Base-by-base conservation (phyloP, 192 early-diverging fungal genomes). In the Allomyces macrogynus region DNA sequence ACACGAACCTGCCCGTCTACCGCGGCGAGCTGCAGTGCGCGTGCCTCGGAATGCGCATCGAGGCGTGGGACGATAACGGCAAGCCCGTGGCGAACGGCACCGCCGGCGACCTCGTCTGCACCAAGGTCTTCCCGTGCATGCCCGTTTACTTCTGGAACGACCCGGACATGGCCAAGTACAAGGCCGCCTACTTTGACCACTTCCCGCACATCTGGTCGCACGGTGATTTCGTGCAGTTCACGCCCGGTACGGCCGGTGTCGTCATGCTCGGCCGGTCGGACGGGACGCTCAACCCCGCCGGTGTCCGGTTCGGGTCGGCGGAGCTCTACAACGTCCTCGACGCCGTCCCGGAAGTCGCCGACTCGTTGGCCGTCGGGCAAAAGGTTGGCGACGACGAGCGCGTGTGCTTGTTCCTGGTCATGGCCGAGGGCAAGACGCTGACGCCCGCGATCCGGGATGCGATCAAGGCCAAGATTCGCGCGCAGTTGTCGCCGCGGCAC, bases 141-240 rank as follows among this genome's bases (percentile, higher is more conserved):
- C 95, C 95, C 32, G 90, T 94, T 1, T 87, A 78, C 67, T 93
- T 99, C 76, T 99, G 88, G 86, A 83, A 87, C 64, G 93, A 98
- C 71, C 69, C 76, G 1, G 77, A 73, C 16, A 74, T 79, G 67
- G 67, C 73, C 61, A 90, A 91, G 72, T 99, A 99, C 76, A 80
- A 66, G 63, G 68, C 71, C 10, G 90, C 95, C 0, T 99, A 99
- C 74, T 99, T 99, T 79, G 77, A 80, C 27, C 80, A 86, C 61
- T 90, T 90, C 70, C 72, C 80, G 1, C 73, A 82, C 67, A 81
- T 94, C 24, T 99, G 95, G 95, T 91, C 93, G 76, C 93, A 99
- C 70, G 92, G 93, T 24, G 93, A 99, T 71, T 99, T 89, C 76
- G 82, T 96, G 65, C 74, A 79, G 63, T 85, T 96, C 65, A 89